Conservation (phyloP, 2,329 filamentous ascomycete genomes). For the Arthrobotrys megalospora region DNA sequence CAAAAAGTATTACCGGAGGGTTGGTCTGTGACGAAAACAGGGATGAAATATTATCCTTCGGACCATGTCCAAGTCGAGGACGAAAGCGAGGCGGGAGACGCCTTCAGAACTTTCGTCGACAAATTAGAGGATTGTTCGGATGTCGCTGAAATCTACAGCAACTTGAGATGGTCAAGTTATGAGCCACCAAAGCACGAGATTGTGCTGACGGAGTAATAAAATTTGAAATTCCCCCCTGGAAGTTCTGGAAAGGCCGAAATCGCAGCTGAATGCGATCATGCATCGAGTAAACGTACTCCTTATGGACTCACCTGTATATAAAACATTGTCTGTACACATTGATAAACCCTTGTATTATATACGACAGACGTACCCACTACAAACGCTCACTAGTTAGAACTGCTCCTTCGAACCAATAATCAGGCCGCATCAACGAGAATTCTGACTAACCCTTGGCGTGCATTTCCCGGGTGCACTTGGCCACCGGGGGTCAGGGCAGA, state of each 20-base stretch:
- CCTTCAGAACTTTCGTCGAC: conserved; percentile 43
- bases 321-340: not conserved
- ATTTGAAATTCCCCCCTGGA: not conserved
- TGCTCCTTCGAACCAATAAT: not conserved
- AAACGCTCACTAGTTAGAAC: not conserved
- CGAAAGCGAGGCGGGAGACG: conserved; percentile 44
- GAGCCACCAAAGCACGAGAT: conserved; percentile 51
- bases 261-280: not conserved
- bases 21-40: conserved; percentile 57
- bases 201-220: conserved; percentile 37
- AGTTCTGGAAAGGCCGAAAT: not conserved
- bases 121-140: conserved; percentile 55
- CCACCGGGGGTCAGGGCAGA: conserved; percentile 25
- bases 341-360: not conserved
- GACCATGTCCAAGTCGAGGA: conserved; percentile 45
- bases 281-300: not conserved
- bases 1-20: conserved; percentile 55
- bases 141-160: conserved; percentile 54
- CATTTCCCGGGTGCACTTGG: conserved; percentile 36
- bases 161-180: conserved; percentile 52
- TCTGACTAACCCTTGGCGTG: conserved; percentile 30
- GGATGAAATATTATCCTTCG: conserved; percentile 54
- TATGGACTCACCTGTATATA: not conserved
- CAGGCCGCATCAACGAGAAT: not conserved
- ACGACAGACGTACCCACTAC: not conserved